Conservation (phyloP, 176 grass and related monocot genomes). For the Ensete glaucum region DNA sequence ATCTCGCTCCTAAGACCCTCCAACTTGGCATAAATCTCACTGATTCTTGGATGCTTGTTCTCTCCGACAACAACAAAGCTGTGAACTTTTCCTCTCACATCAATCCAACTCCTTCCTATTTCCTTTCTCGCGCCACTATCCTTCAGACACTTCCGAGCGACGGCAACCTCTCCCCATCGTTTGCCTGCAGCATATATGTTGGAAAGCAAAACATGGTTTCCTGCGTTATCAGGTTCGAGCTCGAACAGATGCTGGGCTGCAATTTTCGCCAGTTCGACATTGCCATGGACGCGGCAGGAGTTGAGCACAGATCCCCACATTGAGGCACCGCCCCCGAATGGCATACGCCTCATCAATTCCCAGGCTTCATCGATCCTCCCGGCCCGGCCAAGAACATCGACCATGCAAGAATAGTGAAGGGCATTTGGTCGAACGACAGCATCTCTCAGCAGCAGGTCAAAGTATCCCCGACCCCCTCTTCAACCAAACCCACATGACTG, state of each 20-base stretch:
- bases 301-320: constrained; percentile 62
- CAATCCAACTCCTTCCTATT: constrained; percentile 52
- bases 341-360: constrained; percentile 34
- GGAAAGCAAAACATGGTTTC: constrained; percentile 56
- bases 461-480: constrained; percentile 45
- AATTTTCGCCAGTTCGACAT: constrained; percentile 38
- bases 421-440: constrained; percentile 35
- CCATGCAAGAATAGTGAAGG: constrained; percentile 71
- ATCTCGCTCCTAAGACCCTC: constrained; percentile 25
- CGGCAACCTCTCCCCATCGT: constrained; percentile 44
- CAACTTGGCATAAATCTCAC: constrained; percentile 16
- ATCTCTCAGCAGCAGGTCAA: constrained; percentile 37
- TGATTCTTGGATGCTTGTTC: constrained; percentile 28
- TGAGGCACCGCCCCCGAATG: constrained; percentile 8
- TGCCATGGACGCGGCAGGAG: constrained; percentile 40
- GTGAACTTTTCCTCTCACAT: constrained; percentile 34
- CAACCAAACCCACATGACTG: constrained; percentile 45
- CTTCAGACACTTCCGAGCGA: constrained; percentile 45
- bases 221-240: constrained; percentile 58
- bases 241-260: constrained; percentile 54
- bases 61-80: constrained; percentile 27
- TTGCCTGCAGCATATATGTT: constrained; percentile 50
- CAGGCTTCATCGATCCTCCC: constrained; percentile 46
- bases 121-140: constrained; percentile 49
- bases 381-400: constrained; percentile 53